These are phyloP conservation scores for Capillidium heterosporum DNA, from an alignment of 371 early-diverging fungal species.

Conservation along the genomic window DNA sequence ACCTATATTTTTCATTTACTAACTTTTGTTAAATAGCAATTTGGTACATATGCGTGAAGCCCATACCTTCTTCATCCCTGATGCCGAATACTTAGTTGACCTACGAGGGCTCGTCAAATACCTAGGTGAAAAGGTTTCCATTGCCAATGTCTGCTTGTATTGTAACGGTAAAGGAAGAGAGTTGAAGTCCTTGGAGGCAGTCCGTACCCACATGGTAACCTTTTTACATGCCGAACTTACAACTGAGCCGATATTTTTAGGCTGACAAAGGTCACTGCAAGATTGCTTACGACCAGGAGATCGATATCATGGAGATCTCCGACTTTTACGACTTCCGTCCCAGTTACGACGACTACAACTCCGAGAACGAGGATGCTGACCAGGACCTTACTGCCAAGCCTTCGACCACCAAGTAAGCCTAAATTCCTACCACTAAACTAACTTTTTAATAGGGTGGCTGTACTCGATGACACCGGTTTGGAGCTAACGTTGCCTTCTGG, in stretches of 20 bases:
- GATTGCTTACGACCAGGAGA: constrained; percentile 77
- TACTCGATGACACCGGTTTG: constrained; percentile 40
- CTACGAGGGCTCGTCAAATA: constrained; percentile 72
- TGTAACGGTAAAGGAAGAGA: constrained; percentile 84
- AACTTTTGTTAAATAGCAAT: constrained; percentile 21
- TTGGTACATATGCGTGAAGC: constrained; percentile 75
- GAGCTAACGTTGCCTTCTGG: constrained; percentile 78
- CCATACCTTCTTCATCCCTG: constrained; percentile 92
- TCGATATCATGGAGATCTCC: constrained; percentile 70
- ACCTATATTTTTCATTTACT: background rate
- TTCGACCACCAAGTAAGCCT: constrained; percentile 8
- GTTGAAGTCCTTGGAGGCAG: constrained; percentile 72
- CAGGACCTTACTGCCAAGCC: constrained; percentile 21
- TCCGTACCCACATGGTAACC: constrained; percentile 80
- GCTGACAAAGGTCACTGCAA: constrained; percentile 85
- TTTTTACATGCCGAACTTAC: background rate
- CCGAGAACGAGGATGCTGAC: constrained; percentile 30
- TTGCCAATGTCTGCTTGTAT: constrained; percentile 83
- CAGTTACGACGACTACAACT: constrained; percentile 26
- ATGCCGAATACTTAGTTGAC: constrained; percentile 81
- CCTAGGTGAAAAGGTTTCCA: constrained; percentile 81
- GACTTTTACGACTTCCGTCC: constrained; percentile 86
- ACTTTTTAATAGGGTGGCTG: background rate
- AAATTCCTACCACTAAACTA: background rate
- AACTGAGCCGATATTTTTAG: constrained; percentile 13